Evolutionary conservation across 352 stramenopile genomes (phyloP).

Genomic region (Phytophthora foliorum): DNA sequence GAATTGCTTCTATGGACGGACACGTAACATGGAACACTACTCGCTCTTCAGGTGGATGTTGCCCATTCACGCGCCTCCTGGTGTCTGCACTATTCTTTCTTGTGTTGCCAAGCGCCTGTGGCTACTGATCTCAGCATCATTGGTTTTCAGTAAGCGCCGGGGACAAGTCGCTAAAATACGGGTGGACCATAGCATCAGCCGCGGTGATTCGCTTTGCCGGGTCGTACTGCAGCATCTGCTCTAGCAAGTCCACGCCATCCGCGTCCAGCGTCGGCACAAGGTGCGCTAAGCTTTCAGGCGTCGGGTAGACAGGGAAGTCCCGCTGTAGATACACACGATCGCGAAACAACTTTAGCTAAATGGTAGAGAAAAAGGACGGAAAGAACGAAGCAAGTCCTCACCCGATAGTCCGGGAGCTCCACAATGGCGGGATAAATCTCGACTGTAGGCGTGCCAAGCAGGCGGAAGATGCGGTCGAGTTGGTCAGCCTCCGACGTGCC

Average conservation of each 20-base stretch:
- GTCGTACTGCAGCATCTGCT: constrained; percentile 92
- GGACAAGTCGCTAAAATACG: constrained; percentile 97
- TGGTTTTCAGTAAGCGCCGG: constrained; percentile 73
- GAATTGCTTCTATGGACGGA: constrained; percentile 38
- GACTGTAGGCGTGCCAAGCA: constrained; percentile 95
- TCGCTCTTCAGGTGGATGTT: constrained; percentile 22
- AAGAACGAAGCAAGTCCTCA: constrained; percentile 38
- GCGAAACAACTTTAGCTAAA: constrained; percentile 15
- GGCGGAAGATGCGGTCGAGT: constrained; percentile 98
- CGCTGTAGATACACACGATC: constrained; percentile 47
- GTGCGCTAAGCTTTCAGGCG: constrained; percentile 87
- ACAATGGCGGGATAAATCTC: constrained; percentile 97
- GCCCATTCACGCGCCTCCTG: constrained; percentile 20
- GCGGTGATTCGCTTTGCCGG: constrained; percentile 94
- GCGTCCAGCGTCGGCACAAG: constrained; percentile 93
- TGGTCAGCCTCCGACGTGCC: constrained; percentile 98
- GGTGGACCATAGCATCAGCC: constrained; percentile 96
- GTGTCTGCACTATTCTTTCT: constrained; percentile 25
- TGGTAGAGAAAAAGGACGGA: not conserved
- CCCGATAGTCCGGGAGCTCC: constrained; percentile 97
- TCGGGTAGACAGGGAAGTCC: constrained; percentile 94
- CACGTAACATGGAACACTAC: constrained; percentile 37
- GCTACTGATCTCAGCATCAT: constrained; percentile 23
- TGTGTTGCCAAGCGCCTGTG: constrained; percentile 19
- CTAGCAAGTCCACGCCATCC: constrained; percentile 93